These are phyloP conservation scores for Colletotrichum chlorophyti DNA, from an alignment of 2,329 filamentous ascomycete genomes.

Conservation along the genomic window DNA sequence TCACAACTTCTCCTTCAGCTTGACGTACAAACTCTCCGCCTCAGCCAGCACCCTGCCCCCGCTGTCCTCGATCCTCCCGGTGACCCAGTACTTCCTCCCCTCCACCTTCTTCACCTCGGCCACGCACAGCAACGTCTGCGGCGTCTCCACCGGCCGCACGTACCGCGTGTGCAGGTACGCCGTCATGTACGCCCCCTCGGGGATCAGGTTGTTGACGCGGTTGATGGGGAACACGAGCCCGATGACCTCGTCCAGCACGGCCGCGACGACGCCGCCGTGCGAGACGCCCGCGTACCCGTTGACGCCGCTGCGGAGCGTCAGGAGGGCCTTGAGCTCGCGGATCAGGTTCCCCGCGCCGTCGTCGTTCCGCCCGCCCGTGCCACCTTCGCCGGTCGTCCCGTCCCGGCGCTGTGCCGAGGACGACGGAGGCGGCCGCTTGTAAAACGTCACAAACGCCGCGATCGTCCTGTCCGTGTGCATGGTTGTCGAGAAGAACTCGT, in stretches of 20 bases:
- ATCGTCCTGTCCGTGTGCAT: constrained; percentile 39
- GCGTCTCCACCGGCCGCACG: constrained; percentile 38
- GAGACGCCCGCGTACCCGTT: constrained; percentile 40
- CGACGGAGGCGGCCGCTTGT: constrained; percentile 31
- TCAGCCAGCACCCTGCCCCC: constrained; percentile 38
- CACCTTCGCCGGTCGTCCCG: no score
- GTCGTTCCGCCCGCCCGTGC: no score
- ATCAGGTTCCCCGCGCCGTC: constrained; percentile 36
- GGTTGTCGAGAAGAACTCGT: constrained; percentile 43
- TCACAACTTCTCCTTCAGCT: constrained; percentile 25
- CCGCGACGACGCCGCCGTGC: constrained; percentile 45
- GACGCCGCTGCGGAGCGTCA: constrained; percentile 41
- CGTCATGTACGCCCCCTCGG: constrained; percentile 40
- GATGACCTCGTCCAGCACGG: constrained; percentile 46
- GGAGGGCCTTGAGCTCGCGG: constrained; percentile 38
- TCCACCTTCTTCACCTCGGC: constrained; percentile 39
- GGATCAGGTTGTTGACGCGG: constrained; percentile 36
- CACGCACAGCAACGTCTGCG: constrained; percentile 40
- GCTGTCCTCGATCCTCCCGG: constrained; percentile 40
- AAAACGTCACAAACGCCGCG: constrained; percentile 42
- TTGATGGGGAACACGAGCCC: constrained; percentile 45
- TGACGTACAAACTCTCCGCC: constrained; percentile 30
- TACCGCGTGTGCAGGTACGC: constrained; percentile 43
- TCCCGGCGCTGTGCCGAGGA: not conserved
- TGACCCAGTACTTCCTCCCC: constrained; percentile 43